Evolutionary conservation across 495 filamentous ascomycete species (phyloP), one percentile per base, ranked within the genome.

Genomic region (Lophiostoma macrostomum): DNA sequence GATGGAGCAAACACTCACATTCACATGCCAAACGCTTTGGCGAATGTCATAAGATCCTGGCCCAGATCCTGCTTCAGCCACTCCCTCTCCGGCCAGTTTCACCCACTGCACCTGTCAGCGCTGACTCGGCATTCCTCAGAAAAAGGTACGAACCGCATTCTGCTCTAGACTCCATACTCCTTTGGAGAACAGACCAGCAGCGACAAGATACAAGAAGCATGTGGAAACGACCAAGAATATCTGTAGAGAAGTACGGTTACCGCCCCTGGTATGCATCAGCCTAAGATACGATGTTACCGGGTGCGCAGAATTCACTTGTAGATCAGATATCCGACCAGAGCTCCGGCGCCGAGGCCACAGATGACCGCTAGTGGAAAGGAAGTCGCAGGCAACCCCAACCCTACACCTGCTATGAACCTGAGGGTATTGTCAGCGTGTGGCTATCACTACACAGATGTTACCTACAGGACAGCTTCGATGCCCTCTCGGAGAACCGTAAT

Each of bases 21-120:
- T 94, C 41, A 95, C 81, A 64, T 96, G 91, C 91, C 91, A 96
- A 2, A 96, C 89, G 39, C 81, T 90, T 57, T 82, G 71, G 23
- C 76, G 74, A 57, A 95, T 91, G 65, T 96, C 83, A 69, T 96
- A 96, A 0, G 88, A 93, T 3, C 91, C 91, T 0, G 90, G 77
- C 0, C 91, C 91, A 8, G 78, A 66, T 2, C 91, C 91, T 1
- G 78, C 72, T 65, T 94, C 90, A 0, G 79, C 74, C 2, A 80
- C 81, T 67, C 95, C 90, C 8, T 82, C 80, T 13, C 90, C 89
- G 32, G 86, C 73, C 7, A 75, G 14, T 11, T 80, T 74, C 53
- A 81, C 83, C 86, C 86, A 91, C 44, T 76, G 29, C 34, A 81
- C 1, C 20, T 14, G 43, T 56, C 25, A 61, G 49, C n/a, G 2